Conservation (phyloP, 345 rosid genomes). For the Eucalyptus sp. region DNA sequence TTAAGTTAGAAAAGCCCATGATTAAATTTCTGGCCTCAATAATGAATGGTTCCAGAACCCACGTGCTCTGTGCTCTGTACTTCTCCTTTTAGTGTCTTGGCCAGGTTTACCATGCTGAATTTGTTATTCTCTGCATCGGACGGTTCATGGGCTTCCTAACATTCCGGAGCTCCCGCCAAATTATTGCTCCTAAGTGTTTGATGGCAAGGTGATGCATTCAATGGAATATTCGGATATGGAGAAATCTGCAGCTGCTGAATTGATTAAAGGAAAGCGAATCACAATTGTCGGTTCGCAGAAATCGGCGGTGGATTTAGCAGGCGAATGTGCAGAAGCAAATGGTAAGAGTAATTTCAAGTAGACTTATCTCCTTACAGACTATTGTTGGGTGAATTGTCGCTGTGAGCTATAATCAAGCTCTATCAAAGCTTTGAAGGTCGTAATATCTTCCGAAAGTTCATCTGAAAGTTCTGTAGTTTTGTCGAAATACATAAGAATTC, state of each 20-base stretch:
- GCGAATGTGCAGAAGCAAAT: constrained; percentile 16
- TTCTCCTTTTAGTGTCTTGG: not conserved
- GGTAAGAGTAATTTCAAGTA: not conserved
- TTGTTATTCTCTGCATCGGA: constrained; percentile 19
- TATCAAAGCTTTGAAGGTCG: not conserved
- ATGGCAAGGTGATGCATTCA: constrained; percentile 22
- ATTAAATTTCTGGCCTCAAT: too few relatives aligned
- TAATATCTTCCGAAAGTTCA: not conserved
- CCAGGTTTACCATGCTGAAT: constrained; percentile 18
- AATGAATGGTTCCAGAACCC: too few relatives aligned
- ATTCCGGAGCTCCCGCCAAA: constrained; percentile 15
- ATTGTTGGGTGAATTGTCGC: not conserved
- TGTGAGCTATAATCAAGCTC: not conserved
- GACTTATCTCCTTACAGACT: not conserved
- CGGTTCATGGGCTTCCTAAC: constrained; percentile 12
- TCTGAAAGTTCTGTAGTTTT: not conserved
- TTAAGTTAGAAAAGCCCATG: too few relatives aligned
- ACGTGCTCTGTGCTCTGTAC: too few relatives aligned
- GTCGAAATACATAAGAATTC: not conserved
- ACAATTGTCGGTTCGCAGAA: constrained; percentile 11
- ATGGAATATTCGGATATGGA: constrained; percentile 14
- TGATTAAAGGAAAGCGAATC: constrained; percentile 11
- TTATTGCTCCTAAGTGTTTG: constrained; percentile 9
- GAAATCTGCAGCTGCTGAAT: not conserved
- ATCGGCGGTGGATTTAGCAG: constrained; percentile 16